These are phyloP conservation scores for Solanum pinnatisectum DNA, from an alignment of 257 asterid species.

Conservation along the genomic window DNA sequence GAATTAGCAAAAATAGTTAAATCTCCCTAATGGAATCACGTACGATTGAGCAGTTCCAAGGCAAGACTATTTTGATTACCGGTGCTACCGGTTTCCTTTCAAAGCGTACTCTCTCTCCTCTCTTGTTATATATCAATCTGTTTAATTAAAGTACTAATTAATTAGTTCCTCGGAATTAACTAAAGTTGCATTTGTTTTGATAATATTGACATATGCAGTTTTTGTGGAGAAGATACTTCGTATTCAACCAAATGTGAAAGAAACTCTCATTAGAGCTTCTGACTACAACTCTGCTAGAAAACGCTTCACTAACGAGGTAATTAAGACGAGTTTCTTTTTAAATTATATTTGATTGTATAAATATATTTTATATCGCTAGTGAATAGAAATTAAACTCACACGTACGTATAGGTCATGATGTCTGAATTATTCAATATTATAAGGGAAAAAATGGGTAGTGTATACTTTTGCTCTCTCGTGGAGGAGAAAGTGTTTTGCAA, in stretches of 20 bases:
- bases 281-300: slow-evolving; percentile 1
- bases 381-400: neutral
- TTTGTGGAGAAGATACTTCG: slow-evolving; percentile 41
- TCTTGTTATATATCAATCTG: neutral
- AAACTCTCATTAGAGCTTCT: slow-evolving; percentile 26
- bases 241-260: slow-evolving; percentile 34
- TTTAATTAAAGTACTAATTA: too few relatives aligned
- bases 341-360: neutral
- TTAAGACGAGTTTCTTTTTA: neutral
- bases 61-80: neutral
- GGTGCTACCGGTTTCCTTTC: neutral
- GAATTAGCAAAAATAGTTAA: neutral
- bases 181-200: neutral
- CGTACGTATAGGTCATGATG: slow-evolving; percentile 19
- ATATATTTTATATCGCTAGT: too few relatives aligned
- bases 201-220: slow-evolving; percentile 7
- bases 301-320: slow-evolving; percentile 40
- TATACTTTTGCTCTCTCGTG: neutral
- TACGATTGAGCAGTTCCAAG: neutral
- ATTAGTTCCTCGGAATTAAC: neutral
- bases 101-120: neutral
- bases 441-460: slow-evolving; percentile 9
- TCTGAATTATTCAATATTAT: slow-evolving; percentile 30
- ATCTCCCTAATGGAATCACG: neutral
- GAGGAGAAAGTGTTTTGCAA: slow-evolving; percentile 10